Base-by-base conservation (phyloP, 2,329 filamentous ascomycete species). In the Tolypocladium endophyticum region DNA sequence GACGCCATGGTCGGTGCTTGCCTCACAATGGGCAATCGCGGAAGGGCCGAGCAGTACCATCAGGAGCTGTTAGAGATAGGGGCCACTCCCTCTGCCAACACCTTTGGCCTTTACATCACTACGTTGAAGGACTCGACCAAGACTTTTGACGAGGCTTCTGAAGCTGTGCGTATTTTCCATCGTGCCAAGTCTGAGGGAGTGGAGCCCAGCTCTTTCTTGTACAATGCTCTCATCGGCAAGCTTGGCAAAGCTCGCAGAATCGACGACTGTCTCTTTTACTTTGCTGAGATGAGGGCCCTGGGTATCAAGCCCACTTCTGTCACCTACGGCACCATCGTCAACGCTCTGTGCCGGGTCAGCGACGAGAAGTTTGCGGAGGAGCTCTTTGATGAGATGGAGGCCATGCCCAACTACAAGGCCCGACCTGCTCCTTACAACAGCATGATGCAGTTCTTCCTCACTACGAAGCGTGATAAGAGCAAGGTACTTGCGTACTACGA, bases 391-490 rank as follows among this genome's bases (percentile, higher is more conserved):
- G 94, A 99, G 78, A 99, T 99, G 94, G 94, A 99, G 79, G 86
- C 88, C 55, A 96, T 96, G 88, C 88, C 92, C 60, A 99, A 99
- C 79, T 99, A 99, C 84, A 97, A 97, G 80, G 91, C 94, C 47
- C 88, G 94, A 12, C 92, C 94, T 33, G 94, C 94, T 30, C 94
- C 94, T 0, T 99, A 99, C 81, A 97, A 99, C 80, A 96, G 91
- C 75, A 89, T 99, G 87, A 99, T 99, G 86, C 94, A 99, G 73
- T 97, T 96, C 78, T 99, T 97, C 84, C 81, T 97, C 66, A 96
- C 90, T 60, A 97, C 93, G 59, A 97, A 97, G 84, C 90, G 92
- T 58, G 93, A 99, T 74, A 93, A 94, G 77, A 78, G 81, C 73
- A 97, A 97, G 84, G 93, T 97, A 6, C 81, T 99, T 30, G 82